Percentiles rank a stretch among this genome's conserved stretches.
These are phyloP conservation scores for Apiospora marii DNA, from an alignment of 2,329 filamentous ascomycete genomes.

Conservation along the genomic window DNA sequence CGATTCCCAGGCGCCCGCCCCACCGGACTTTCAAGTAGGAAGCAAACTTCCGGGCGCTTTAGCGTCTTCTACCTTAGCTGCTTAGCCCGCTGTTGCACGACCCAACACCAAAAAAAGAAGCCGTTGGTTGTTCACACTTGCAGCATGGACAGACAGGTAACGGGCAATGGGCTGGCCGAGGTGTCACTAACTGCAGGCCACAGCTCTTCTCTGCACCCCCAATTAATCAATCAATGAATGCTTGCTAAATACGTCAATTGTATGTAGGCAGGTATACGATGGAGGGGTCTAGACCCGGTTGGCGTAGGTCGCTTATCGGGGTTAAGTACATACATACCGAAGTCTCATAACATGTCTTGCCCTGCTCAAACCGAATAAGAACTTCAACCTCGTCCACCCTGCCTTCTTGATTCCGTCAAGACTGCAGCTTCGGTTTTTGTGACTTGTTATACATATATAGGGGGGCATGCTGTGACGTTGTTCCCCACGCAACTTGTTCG, in stretches of 20 bases:
- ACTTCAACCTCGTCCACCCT: background rate
- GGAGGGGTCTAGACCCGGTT: background rate
- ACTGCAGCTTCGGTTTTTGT: slow-evolving; percentile 4
- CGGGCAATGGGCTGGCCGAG: background rate
- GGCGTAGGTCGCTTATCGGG: background rate
- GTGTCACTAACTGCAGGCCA: background rate
- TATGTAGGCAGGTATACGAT: background rate
- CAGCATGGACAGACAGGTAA: background rate
- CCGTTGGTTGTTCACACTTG: background rate
- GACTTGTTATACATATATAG: background rate
- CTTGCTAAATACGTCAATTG: background rate
- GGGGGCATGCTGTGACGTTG: background rate
- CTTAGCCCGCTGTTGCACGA: background rate
- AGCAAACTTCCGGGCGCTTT: slow-evolving; percentile 1
- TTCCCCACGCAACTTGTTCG: slow-evolving; percentile 10
- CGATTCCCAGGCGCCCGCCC: background rate
- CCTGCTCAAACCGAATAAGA: background rate
- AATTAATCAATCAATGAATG: background rate
- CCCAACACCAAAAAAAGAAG: background rate
- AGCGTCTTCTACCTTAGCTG: background rate
- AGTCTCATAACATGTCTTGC: background rate
- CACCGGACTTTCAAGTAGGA: background rate
- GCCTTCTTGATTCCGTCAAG: background rate
- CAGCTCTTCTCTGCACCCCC: background rate
- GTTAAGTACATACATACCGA: no score